phyloP scores from a whole-genome alignment of 345 rosid genomes.

The Triadica sebifera region DNA sequence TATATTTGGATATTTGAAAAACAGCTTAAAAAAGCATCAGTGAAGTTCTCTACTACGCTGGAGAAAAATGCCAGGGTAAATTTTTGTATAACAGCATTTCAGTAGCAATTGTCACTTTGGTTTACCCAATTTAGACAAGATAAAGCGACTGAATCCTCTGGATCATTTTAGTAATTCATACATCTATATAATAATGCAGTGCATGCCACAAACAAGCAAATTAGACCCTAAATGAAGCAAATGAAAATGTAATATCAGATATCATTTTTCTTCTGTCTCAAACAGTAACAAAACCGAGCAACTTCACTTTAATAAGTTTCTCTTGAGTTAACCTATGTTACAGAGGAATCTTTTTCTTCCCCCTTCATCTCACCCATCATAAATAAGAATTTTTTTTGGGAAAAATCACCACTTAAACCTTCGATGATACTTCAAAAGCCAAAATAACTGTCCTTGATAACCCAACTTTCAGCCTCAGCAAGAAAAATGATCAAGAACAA shows the following conservation, averaged over 20 bases:
- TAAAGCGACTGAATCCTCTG: not conserved
- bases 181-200: not conserved
- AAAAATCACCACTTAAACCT: not conserved
- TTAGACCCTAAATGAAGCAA: not conserved
- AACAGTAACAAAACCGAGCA: not conserved
- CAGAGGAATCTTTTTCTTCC: not conserved
- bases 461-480: not conserved
- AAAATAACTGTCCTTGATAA: not conserved
- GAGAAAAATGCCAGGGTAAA: not conserved
- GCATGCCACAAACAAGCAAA: not conserved
- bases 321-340: not conserved
- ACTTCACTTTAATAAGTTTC: not conserved
- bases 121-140: not conserved
- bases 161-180: not conserved
- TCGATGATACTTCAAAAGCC: not conserved
- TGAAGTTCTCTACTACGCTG: not conserved
- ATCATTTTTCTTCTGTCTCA: not conserved
- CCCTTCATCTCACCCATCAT: not conserved
- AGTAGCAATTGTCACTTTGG: not conserved
- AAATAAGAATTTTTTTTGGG: not conserved
- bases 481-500: constrained; percentile 1
- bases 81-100: not conserved
- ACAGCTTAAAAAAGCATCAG: not conserved
- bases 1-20: not conserved
- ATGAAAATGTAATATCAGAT: not conserved